Percentiles rank a stretch among this genome's conserved stretches.
Evolutionary conservation across 1,284 basidiomycete species (phyloP).

Genomic region (Puccinia hordei): DNA sequence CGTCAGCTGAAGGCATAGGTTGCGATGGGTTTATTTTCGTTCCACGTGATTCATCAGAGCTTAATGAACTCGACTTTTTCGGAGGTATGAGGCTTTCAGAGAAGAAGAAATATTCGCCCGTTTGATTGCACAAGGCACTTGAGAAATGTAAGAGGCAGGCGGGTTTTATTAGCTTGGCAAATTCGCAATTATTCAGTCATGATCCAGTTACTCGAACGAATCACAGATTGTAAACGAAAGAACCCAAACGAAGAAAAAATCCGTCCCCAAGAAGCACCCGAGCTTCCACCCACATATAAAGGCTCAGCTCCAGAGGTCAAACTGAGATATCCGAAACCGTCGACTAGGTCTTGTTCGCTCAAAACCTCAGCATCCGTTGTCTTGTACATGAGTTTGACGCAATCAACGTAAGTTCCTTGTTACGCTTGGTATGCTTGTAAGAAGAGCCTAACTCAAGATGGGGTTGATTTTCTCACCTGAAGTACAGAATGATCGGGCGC

Average conservation of each 20-base stretch:
- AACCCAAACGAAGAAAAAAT: slow-evolving; percentile 49
- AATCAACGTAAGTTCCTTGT: not conserved
- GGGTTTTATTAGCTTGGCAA: slow-evolving; percentile 16
- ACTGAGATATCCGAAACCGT: slow-evolving; percentile 39
- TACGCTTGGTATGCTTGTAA: not conserved
- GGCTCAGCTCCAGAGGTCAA: slow-evolving; percentile 46
- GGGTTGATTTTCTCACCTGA: not conserved
- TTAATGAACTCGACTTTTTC: not conserved
- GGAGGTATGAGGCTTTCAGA: slow-evolving; percentile 32
- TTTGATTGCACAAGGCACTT: slow-evolving; percentile 34
- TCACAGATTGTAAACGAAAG: not conserved
- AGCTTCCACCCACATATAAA: slow-evolving; percentile 47
- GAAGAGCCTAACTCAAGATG: not conserved
- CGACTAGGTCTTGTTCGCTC: slow-evolving; percentile 34
- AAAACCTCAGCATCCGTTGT: slow-evolving; percentile 15
- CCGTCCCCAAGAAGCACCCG: slow-evolving; percentile 38
- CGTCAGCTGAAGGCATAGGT: not conserved
- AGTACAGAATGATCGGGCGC: slow-evolving; percentile 13
- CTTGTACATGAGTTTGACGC: not conserved
- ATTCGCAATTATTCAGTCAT: not conserved
- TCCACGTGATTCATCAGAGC: not conserved
- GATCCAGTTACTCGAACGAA: not conserved
- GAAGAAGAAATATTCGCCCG: slow-evolving; percentile 23
- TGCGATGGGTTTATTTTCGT: not conserved
- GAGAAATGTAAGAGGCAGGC: not conserved